Evolutionary conservation across 2,329 filamentous ascomycete genomes (phyloP).

Genomic region (Ophiostoma quercus): DNA sequence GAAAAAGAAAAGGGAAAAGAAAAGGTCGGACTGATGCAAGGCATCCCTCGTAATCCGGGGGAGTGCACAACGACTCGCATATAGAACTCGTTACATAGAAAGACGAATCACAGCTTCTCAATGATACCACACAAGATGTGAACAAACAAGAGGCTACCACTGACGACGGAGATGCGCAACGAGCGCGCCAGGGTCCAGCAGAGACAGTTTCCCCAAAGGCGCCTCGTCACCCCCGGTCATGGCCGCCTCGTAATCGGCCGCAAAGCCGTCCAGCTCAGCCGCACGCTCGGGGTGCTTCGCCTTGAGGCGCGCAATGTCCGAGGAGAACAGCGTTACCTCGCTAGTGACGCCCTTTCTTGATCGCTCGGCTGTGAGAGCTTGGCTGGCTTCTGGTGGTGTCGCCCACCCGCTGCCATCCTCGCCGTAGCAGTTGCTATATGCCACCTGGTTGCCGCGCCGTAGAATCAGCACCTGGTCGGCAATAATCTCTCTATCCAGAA

Average conservation of each 20-base stretch:
- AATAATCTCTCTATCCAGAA: slow-evolving; percentile 33
- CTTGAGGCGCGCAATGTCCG: slow-evolving; percentile 24
- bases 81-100: slow-evolving; percentile 15
- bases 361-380: slow-evolving; percentile 27
- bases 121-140: neutral
- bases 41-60: neutral
- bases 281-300: slow-evolving; percentile 22
- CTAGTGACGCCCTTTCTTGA: slow-evolving; percentile 16
- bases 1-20: too few species aligned
- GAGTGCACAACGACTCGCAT: neutral
- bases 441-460: slow-evolving; percentile 38
- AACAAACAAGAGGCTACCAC: slow-evolving; percentile 11
- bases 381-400: slow-evolving; percentile 11
- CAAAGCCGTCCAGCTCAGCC: slow-evolving; percentile 23
- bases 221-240: neutral
- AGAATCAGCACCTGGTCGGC: slow-evolving; percentile 39
- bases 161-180: slow-evolving; percentile 9
- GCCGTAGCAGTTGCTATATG: slow-evolving; percentile 27
- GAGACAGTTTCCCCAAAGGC: neutral
- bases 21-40: neutral
- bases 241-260: slow-evolving; percentile 15
- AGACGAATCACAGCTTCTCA: slow-evolving; percentile 13
- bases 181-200: slow-evolving; percentile 17
- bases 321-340: slow-evolving; percentile 33
- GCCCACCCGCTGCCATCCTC: neutral